Percentiles rank a stretch among this genome's conserved stretches.
Evolutionary conservation across 192 early-diverging fungal genomes (phyloP).

Genomic region (Backusella parvicylindrica): DNA sequence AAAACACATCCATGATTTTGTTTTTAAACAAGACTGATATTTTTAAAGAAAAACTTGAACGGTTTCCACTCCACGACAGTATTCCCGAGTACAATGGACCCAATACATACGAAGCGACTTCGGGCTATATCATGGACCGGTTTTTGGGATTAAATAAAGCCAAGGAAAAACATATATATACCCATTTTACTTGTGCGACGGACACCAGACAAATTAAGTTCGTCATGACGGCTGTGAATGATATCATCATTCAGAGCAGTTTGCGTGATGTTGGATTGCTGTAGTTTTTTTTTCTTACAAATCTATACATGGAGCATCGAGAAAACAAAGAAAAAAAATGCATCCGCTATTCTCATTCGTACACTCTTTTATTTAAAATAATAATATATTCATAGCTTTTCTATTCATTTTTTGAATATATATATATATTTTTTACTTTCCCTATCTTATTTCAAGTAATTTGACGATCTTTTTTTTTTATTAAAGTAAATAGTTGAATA

Average conservation of each 20-base stretch:
- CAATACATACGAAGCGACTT: constrained; percentile 66
- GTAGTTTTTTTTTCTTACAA: constrained; percentile 27
- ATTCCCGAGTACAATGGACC: constrained; percentile 84
- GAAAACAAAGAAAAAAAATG: too few relatives aligned
- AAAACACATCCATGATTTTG: constrained; percentile 92
- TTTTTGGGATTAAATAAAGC: constrained; percentile 72
- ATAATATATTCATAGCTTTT: too few relatives aligned
- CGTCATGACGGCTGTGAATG: constrained; percentile 82
- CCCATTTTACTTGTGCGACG: constrained; percentile 80
- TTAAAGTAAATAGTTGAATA: too few relatives aligned
- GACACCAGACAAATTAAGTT: constrained; percentile 81
- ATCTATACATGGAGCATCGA: neutral
- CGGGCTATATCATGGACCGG: constrained; percentile 71
- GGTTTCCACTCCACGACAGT: constrained; percentile 77
- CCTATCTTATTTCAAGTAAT: neutral
- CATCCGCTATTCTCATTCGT: too few relatives aligned
- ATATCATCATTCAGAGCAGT: constrained; percentile 83
- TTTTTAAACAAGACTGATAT: constrained; percentile 98
- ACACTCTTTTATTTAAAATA: too few relatives aligned
- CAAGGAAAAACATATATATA: constrained; percentile 75
- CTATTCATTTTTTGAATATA: too few relatives aligned
- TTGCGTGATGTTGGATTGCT: constrained; percentile 69
- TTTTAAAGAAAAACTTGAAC: constrained; percentile 85
- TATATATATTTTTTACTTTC: neutral
- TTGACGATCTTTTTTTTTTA: neutral